A percentile compares a stretch with the other conserved stretches of the same genome.
phyloP scores from a whole-genome alignment of 179 eudicot genomes.

The Actinidia polygama region DNA sequence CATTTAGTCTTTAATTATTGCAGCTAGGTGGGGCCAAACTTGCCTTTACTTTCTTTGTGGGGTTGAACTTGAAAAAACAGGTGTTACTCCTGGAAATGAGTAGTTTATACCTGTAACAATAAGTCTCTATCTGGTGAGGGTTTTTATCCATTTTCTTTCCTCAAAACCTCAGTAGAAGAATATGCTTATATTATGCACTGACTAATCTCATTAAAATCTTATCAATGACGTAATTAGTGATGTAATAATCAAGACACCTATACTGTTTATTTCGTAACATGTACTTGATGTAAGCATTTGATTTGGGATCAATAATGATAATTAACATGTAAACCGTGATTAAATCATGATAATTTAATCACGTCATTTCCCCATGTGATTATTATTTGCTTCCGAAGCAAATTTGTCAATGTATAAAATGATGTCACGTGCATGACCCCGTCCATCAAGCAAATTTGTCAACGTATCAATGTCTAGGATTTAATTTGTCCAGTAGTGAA shows the following conservation, averaged over 20 bases:
- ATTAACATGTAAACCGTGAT: not conserved
- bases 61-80: not conserved
- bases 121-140: not conserved
- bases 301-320: not conserved
- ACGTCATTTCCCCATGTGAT: not conserved
- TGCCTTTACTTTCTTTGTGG: too few species aligned
- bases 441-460: too few species aligned
- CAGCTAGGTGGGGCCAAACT: constrained; percentile 18
- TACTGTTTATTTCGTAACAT: not conserved
- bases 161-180: not conserved
- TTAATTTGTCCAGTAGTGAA: too few species aligned
- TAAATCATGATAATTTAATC: not conserved
- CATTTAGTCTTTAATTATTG: not conserved
- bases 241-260: constrained; percentile 3
- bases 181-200: not conserved
- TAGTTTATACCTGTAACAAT: too few species aligned
- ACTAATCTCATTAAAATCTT: not conserved
- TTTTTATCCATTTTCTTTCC: not conserved
- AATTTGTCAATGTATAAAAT: not conserved
- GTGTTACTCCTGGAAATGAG: not conserved
- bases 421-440: constrained; percentile 9
- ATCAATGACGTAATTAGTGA: not conserved
- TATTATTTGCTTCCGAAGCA: not conserved
- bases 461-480: too few species aligned
- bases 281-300: not conserved